These are phyloP conservation scores for Cornus florida DNA, from an alignment of 148 eudicot species.

Conservation along the genomic window DNA sequence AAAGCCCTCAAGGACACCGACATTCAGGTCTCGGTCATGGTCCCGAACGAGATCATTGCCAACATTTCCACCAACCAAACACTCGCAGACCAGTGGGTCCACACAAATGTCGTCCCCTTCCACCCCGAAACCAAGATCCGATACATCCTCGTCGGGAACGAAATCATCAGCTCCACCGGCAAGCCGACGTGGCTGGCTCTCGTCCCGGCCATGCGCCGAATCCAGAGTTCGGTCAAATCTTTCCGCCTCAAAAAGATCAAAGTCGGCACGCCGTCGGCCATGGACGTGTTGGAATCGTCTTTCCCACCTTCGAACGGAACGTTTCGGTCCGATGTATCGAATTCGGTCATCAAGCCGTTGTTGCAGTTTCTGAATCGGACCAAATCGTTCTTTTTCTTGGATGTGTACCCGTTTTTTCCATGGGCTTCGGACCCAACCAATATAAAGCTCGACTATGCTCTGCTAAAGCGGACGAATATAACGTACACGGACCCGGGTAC, in stretches of 20 bases:
- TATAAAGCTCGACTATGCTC: constrained; percentile 71
- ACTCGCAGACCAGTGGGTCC: constrained; percentile 71
- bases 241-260: constrained; percentile 47
- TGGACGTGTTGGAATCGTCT: constrained; percentile 64
- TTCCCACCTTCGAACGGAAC: constrained; percentile 77
- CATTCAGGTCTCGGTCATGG: constrained; percentile 74
- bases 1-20: constrained; percentile 52
- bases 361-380: constrained; percentile 65
- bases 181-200: constrained; percentile 42
- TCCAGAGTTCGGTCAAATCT: constrained; percentile 43
- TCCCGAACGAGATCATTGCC: constrained; percentile 70
- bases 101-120: constrained; percentile 54
- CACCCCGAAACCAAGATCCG: constrained; percentile 69
- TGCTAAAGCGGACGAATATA: constrained; percentile 33
- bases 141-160: constrained; percentile 85
- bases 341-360: constrained; percentile 60
- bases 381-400: constrained; percentile 80
- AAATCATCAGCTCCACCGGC: constrained; percentile 52
- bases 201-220: constrained; percentile 79
- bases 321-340: constrained; percentile 55
- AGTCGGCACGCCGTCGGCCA: constrained; percentile 81
- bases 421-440: constrained; percentile 53
- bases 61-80: constrained; percentile 68
- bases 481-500: constrained; percentile 61
- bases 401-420: constrained; percentile 72